Base-by-base conservation (phyloP, 202 grass and related monocot genomes). In the Panicum virgatum region DNA sequence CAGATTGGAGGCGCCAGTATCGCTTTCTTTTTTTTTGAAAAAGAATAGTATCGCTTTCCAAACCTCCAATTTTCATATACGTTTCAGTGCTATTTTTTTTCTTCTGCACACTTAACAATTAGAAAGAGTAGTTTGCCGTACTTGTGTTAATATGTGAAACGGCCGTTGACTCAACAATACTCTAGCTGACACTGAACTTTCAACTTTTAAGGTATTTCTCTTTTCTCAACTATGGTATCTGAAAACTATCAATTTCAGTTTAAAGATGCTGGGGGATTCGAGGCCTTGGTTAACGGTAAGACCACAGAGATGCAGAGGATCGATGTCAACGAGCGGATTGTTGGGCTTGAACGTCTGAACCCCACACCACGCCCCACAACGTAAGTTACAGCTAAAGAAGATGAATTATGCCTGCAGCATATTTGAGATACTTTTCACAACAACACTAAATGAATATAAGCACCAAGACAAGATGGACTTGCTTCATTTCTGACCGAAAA, bases 261-360 rank as follows among this genome's bases (percentile, higher is more conserved):
- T 76, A 90, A 91, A 73, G 96, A 99, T 70, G 85, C 96, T 79
- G 96, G 93, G 51, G 93, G 96, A 44, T 99, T 99, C 9, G 80
- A 96, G 56, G 84, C 96, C 13, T 81, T 96, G 61, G 78, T 96
- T 3, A 85, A 87, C 11, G 92, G 96, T 37, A 96, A 96, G 78
- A 89, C 83, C 36, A 99, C 87, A 0, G 96, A 96, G 83, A 84
- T 99, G 91, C 96, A 99, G 66, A 91, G 87, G 89, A 92, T 99
- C 23, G 93, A 99, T 42, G 93, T 94, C 56, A 96, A 96, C 32
- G 96, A 99, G 78, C 80, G 96, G 60, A 96, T 99, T 1, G 89
- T 99, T 81, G 91, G 93, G 46, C 91, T 99, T 3, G 96, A 99
- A 51, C 87, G 93, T 59, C 87, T 99, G 22, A 96, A 92, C 68